Base-by-base conservation (phyloP, 2,329 filamentous ascomycete genomes). In the Alternaria triticina region DNA sequence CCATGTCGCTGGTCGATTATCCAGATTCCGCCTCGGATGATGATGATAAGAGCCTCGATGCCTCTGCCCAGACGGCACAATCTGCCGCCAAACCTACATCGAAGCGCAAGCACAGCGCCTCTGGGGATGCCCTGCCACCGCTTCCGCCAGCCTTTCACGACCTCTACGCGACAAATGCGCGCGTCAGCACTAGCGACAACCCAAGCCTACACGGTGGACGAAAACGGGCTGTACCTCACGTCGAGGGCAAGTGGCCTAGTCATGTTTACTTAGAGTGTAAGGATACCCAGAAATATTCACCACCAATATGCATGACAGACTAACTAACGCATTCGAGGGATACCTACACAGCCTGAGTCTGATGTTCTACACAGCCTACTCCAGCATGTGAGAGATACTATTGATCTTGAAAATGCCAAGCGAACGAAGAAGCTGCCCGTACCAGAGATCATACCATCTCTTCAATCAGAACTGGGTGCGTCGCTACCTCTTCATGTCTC, bases 251-350 rank as follows among this genome's bases (percentile, higher is more conserved):
- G 79, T 99, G 96, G 96, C 93, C 95, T 1, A 93, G 90, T 33
- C 95, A 98, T 80, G 78, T 98, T 49, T 98, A 97, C 79, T 84
- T 97, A 60, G 95, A 98, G 83, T 99, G 96, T 96, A 85, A 81
- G 89, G 83, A n/a, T 66, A 59, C 55, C 55, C 50, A 44, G 17
- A 30, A 15, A 33, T 23, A 46, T 13, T 54, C 52, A 47, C 50
- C 46, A n/a, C 43, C 40, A 47, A 43, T 15, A 17, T 64, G 71
- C n/a, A n/a, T n/a, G 46, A 70, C 73, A 10, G n/a, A 47, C 68
- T 63, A 56, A 64, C 75, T 79, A 73, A 79, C 73, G 64, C 68
- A 62, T 65, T 68, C 69, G 73, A 81, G 79, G 79, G 79, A 67
- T 79, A 60, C 79, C 79, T 59, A 76, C 74, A 60, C 72, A 76